Evolutionary conservation across 164 flowering plant genomes (phyloP), one percentile per base, ranked within the genome.

Genomic region (Protea cynaroides): DNA sequence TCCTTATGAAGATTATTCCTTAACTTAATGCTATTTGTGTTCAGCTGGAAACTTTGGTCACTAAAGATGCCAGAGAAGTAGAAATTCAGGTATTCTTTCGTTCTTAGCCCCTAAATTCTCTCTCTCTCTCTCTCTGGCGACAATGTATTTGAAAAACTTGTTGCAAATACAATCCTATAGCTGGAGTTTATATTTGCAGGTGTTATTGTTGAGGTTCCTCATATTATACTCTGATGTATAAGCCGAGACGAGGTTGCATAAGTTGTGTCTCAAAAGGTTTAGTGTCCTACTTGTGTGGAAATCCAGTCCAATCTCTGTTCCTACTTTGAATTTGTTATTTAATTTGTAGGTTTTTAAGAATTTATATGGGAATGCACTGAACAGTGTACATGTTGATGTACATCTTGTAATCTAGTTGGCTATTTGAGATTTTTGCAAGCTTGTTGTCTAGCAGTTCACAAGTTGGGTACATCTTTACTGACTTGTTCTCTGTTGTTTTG

Each of bases 221-320:
- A 86, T 60, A 89, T 92, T 70, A 83, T 95, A 61, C 84, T 88
- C 24, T 83, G 82, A 73, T 90, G 97, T 74, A 68, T 82, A 24
- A 88, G 92, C 79, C 83, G 97, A 58, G 98, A 95, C 81, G 98
- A 95, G 74, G 92, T 93, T 75, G 91, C 99, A 13, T 72, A 92
- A 76, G 96, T 96, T 72, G 87, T 92, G 50, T 96, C 99, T 37
- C 98, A 87, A 52, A 92, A 88, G 95, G 98, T 90, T 38, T 63
- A 57, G 18, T 73, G 5, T 37, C 22, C 61, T 24, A n/a, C 64
- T 53, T 69, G 7, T n/a, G 36, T 14, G 24, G 51, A 49, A 3
- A 5, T 61, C 12, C 43, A 3, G 23, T 4, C 44, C 62, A 44
- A 8, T 49, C n/a, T 38, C 12, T 51, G 29, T 38, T 47, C 2